Base-by-base conservation (phyloP, 345 rosid species). In the Alliaria petiolata region DNA sequence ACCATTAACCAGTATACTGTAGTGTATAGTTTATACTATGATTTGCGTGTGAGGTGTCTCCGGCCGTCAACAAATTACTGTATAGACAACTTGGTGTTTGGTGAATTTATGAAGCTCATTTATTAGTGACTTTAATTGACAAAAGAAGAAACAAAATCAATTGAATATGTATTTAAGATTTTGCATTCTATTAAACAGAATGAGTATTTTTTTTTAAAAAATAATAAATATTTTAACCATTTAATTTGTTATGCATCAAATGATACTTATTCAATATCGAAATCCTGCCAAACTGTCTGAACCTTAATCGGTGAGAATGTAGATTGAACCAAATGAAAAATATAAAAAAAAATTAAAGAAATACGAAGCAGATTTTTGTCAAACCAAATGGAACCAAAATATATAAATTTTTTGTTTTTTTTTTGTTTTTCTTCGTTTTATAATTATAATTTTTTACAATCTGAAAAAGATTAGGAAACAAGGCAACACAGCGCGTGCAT, bases 391-490 rank as follows among this genome's bases (percentile, higher is more conserved):
- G 6, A 64, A 14, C 14, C n/a, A 20, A 34, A 47, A 8, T 35
- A 20, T 22, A 44, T 44, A 20, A 33, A n/a, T n/a, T n/a, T n/a
- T n/a, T n/a, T 45, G n/a, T 45, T 22, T 4, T n/a, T n/a, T 22
- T 4, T 33, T 34, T 5, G 30, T 20, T 57, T 28, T n/a, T n/a
- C n/a, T n/a, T n/a, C n/a, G 39, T 31, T 15, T 26, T 13, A 43
- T 60, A 40, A 67, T n/a, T n/a, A n/a, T n/a, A n/a, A n/a, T n/a
- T n/a, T n/a, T n/a, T 59, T 42, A 95, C 95, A 91, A 76, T 79
- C 81, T 88, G 78, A 89, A 95, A 84, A 91, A 86, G 35, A 95
- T 85, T 52, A 95, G 81, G 70, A 95, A 95, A 77, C 99, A 95
- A 57, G 97, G 99, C 77, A 95, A 77, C 73, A 95, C 90, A 3